Percentiles rank a stretch among this genome's conserved stretches.
Conservation (phyloP, 2,329 filamentous ascomycete genomes). For the Cercospora brassicicola region DNA sequence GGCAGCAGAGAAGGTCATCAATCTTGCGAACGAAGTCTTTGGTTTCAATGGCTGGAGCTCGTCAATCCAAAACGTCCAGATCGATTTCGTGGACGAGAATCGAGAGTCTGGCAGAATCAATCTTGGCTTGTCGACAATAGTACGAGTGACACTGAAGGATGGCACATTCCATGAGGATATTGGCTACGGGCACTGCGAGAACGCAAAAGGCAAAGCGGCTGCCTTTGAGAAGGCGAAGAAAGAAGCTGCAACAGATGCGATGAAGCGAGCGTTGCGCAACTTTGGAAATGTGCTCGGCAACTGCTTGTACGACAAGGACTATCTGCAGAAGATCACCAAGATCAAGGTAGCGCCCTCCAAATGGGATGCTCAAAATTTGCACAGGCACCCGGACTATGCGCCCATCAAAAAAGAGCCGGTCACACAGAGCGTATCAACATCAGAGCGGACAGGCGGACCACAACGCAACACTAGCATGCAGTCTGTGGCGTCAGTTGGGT, state of each 20-base stretch:
- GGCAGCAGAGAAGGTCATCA: slow-evolving; percentile 94
- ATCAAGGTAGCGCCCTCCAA: slow-evolving; percentile 76
- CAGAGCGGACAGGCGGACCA: slow-evolving; percentile 20
- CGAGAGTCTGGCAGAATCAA: slow-evolving; percentile 74
- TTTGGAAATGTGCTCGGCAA: slow-evolving; percentile 98
- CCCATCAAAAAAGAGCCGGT: slow-evolving; percentile 58
- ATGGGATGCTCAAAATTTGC: slow-evolving; percentile 76
- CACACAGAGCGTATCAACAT: slow-evolving; percentile 16
- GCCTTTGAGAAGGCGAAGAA: slow-evolving; percentile 99
- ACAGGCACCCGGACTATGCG: slow-evolving; percentile 75
- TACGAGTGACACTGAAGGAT: slow-evolving; percentile 85
- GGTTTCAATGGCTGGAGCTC: slow-evolving; percentile 98
- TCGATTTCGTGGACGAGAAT: slow-evolving; percentile 92
- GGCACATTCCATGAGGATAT: slow-evolving; percentile 98
- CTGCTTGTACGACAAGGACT: slow-evolving; percentile 96
- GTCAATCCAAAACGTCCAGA: slow-evolving; percentile 88
- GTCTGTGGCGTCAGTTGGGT: slow-evolving; percentile 36
- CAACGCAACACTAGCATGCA: slow-evolving; percentile 34
- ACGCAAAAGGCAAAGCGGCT: slow-evolving; percentile 89
- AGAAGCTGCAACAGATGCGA: slow-evolving; percentile 88
- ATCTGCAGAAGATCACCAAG: slow-evolving; percentile 84
- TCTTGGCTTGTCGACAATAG: slow-evolving; percentile 83
- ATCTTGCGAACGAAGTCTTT: slow-evolving; percentile 90
- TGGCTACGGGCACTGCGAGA: slow-evolving; percentile 94
- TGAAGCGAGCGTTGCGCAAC: slow-evolving; percentile 84